A percentile compares a stretch with the other conserved stretches of the same genome.
Conservation (phyloP, 2,329 filamentous ascomycete species). For the Clonostachys rhizophaga region DNA sequence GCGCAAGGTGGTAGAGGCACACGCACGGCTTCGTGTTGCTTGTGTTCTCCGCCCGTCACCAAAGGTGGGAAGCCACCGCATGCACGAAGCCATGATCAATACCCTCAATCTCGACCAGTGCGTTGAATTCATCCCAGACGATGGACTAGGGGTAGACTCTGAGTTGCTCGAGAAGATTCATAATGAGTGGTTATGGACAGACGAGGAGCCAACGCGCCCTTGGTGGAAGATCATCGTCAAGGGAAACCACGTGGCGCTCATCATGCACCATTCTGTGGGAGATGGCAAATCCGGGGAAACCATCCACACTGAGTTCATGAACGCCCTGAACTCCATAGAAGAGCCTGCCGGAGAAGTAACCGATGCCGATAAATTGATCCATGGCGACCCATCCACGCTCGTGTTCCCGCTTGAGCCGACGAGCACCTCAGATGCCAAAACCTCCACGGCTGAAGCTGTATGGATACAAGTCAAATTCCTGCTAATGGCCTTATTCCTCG, state of each 20-base stretch:
- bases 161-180: background rate
- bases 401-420: too few species aligned
- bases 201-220: background rate
- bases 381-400: too few species aligned
- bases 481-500: too few species aligned
- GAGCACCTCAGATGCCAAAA: too few species aligned
- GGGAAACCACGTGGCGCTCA: background rate
- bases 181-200: background rate
- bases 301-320: background rate
- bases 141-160: background rate
- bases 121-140: background rate
- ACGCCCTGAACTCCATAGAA: background rate
- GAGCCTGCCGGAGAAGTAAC: background rate
- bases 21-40: conserved; percentile 8
- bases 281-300: background rate
- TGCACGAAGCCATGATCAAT: background rate
- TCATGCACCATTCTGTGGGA: background rate
- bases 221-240: background rate
- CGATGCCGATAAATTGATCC: background rate
- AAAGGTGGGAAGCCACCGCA: background rate
- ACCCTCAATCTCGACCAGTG: background rate
- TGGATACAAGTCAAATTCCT: too few species aligned
- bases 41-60: conserved; percentile 4
- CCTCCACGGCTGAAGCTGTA: too few species aligned
- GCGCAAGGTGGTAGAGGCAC: conserved; percentile 6